Percentiles rank a stretch among this genome's conserved stretches.
Conservation (phyloP, 164 flowering plant genomes). For the Vitis labrusca region DNA sequence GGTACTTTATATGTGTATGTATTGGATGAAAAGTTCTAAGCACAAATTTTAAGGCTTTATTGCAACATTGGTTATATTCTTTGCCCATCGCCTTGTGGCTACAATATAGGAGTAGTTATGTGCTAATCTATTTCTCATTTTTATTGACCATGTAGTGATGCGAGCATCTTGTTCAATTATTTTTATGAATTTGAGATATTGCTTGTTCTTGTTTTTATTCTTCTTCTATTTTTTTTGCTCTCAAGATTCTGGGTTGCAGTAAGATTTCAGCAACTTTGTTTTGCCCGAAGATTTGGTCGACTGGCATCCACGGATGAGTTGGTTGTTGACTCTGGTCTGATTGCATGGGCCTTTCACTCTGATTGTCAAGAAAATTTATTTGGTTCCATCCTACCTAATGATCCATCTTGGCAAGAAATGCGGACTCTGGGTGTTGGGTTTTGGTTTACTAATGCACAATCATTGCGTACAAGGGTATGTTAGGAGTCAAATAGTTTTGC, state of each 20-base stretch:
- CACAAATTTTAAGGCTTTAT: neutral
- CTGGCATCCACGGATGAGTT: constrained; percentile 49
- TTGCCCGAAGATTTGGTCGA: constrained; percentile 53
- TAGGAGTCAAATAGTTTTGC: neutral
- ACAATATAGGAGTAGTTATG: neutral
- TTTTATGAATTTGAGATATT: neutral
- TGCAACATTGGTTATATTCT: too few species aligned
- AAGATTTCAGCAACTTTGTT: constrained; percentile 68
- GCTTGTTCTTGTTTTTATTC: neutral
- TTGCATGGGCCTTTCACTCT: constrained; percentile 95
- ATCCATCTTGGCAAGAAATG: constrained; percentile 91
- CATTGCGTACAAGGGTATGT: constrained; percentile 72
- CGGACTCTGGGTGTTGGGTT: constrained; percentile 78
- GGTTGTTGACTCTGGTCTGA: constrained; percentile 54
- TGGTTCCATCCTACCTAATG: constrained; percentile 57
- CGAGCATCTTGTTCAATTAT: neutral
- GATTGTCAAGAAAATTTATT: constrained; percentile 83
- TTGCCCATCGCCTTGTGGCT: neutral
- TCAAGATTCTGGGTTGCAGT: constrained; percentile 88
- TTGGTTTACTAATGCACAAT: constrained; percentile 72
- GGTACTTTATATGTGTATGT: neutral
- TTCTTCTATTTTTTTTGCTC: constrained; percentile 4
- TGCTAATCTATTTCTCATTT: neutral
- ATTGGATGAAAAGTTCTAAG: neutral
- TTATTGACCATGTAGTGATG: neutral